Percentiles rank a stretch among this genome's conserved stretches.
Evolutionary conservation across 1,284 basidiomycete genomes (phyloP).

Genomic region (Tremellales sp.): DNA sequence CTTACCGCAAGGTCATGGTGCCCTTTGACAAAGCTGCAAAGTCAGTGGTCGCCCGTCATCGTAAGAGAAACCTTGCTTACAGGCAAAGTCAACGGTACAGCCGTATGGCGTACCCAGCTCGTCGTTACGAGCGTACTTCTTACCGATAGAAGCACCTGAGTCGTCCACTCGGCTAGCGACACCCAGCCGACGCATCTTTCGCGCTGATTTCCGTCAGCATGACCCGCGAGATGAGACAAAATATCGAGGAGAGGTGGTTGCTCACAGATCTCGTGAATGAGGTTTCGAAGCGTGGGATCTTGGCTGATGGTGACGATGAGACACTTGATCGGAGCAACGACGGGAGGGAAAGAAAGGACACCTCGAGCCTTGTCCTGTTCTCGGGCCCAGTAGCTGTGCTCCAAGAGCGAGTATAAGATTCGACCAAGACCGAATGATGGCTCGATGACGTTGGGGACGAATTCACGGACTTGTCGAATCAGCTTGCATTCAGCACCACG

Average conservation of each 20-base stretch:
- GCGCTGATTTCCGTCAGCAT: constrained; percentile 55
- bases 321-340: constrained; percentile 94
- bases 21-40: constrained; percentile 69
- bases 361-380: constrained; percentile 85
- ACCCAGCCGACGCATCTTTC: constrained; percentile 79
- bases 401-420: constrained; percentile 88
- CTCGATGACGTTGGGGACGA: constrained; percentile 95
- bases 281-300: constrained; percentile 76
- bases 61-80: constrained; percentile 55
- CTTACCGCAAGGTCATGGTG: constrained; percentile 76
- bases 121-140: constrained; percentile 96
- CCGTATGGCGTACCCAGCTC: constrained; percentile 98
- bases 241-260: constrained; percentile 43
- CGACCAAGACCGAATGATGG: constrained; percentile 98
- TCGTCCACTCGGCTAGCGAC: constrained; percentile 92
- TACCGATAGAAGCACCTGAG: constrained; percentile 90
- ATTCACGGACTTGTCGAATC: constrained; percentile 75
- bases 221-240: background rate
- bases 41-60: background rate
- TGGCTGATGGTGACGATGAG: constrained; percentile 93
- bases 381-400: constrained; percentile 94
- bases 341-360: constrained; percentile 80
- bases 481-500: constrained; percentile 1
- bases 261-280: constrained; percentile 87
- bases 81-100: constrained; percentile 94